Base-by-base conservation (phyloP, 805 yeast species). In the Nakazawaea wyomingensis region DNA sequence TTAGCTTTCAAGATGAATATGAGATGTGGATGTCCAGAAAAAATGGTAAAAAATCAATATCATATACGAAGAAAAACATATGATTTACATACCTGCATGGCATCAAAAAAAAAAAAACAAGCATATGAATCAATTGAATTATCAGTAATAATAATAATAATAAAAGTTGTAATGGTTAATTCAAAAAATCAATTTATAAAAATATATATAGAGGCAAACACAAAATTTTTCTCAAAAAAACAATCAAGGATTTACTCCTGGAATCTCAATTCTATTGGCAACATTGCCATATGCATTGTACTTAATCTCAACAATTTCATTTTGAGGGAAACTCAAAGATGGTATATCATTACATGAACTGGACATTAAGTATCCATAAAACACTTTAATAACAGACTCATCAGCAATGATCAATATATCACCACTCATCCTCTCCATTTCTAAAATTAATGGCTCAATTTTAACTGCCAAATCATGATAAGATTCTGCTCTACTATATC, bases 381-480 rank as follows among this genome's bases (percentile, higher is more conserved):
- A 74, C 4, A 93, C 96, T 47, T 90, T 72, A 49, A 95, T 71
- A 2, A 93, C 84, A 1, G 95, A 79, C 55, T 91, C 97, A 59
- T 93, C 97, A 1, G 96, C 97, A 52, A 93, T 85, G 47, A 93
- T 84, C 51, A 93, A 68, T 13, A 93, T 75, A 58, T 89, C 96
- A 17, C 88, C 86, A 41, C 86, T 76, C 76, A 85, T 82, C 52
- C 97, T 76, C 61, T 93, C 99, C 80, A 93, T 82, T 61, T 93
- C 98, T 59, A 93, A 71, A 48, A 93, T 78, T 43, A 93, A 69
- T 0, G 98, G 96, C 63, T 93, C 99, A 65, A 93, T 76, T 53
- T 96, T 80, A 29, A 93, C 83, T 0, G 99, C 98, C 45, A 93
- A 72, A 62, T 93, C 99, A 62, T 93, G 99, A 58, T 89, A 93